A percentile compares a stretch with the other conserved stretches of the same genome.
These are phyloP conservation scores for Fraxinus ornus DNA, from an alignment of 305 asterid species.

Conservation along the genomic window DNA sequence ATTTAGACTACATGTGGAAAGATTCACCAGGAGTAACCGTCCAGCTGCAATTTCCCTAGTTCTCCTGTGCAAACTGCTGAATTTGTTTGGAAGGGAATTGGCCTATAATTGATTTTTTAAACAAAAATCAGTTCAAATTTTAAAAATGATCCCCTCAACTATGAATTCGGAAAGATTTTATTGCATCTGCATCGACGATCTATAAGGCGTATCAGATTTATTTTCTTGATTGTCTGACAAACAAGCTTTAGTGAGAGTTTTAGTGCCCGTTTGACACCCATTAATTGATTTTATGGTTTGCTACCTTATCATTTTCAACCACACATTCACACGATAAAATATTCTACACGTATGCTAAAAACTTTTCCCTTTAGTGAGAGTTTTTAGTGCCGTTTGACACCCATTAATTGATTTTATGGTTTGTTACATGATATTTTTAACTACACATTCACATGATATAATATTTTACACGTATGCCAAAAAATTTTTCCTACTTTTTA, in stretches of 20 bases:
- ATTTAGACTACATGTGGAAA: neutral
- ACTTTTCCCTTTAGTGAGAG: neutral
- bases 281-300: too few relatives aligned
- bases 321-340: too few relatives aligned
- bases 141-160: neutral
- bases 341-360: too few relatives aligned
- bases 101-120: neutral
- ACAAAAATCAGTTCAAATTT: neutral
- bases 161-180: neutral
- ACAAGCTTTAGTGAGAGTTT: neutral
- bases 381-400: neutral
- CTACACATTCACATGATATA: too few relatives aligned
- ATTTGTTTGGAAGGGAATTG: neutral
- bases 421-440: too few relatives aligned
- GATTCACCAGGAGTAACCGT: neutral
- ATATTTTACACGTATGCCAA: too few relatives aligned
- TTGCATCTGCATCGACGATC: neutral
- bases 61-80: neutral
- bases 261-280: too few relatives aligned
- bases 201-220: conserved; percentile 5
- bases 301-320: too few relatives aligned
- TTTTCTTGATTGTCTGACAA: conserved; percentile 5
- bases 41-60: neutral
- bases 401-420: too few relatives aligned
- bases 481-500: too few relatives aligned